phyloP scores from a whole-genome alignment of 306 rosid species.

The Sophora flavescens region DNA sequence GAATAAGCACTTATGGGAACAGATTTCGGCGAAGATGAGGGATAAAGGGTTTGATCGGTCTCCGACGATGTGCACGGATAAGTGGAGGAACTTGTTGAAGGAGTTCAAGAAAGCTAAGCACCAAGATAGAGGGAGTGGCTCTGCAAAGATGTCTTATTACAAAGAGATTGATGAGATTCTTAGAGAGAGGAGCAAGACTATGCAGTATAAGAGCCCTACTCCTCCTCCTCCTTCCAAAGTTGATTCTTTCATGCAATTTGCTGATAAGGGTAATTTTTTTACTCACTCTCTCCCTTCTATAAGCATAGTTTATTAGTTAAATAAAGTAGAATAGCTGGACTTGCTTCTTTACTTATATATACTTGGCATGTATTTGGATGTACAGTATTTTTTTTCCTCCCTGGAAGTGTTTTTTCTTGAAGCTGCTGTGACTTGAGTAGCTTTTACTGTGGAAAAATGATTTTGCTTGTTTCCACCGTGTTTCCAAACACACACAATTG shows the following conservation, averaged over 20 bases:
- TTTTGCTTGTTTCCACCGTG: too few species aligned
- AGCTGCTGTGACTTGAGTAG: too few species aligned
- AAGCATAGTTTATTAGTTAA: too few species aligned
- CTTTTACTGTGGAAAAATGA: too few species aligned
- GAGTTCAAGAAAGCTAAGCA: constrained; percentile 97
- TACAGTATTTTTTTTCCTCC: too few species aligned
- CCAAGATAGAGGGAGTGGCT: constrained; percentile 75
- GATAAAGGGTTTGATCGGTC: constrained; percentile 95
- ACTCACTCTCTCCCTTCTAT: too few species aligned
- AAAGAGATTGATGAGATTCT: constrained; percentile 93
- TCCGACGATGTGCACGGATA: constrained; percentile 96
- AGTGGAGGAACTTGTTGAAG: constrained; percentile 96
- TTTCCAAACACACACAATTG: too few species aligned
- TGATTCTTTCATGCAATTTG: constrained; percentile 83
- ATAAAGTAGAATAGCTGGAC: too few species aligned
- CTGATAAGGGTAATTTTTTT: constrained; percentile 55
- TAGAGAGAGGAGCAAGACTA: constrained; percentile 68
- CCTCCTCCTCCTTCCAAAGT: constrained; percentile 49
- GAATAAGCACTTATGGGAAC: constrained; percentile 95
- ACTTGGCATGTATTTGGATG: too few species aligned
- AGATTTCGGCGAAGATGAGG: constrained; percentile 88
- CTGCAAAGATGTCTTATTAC: constrained; percentile 88
- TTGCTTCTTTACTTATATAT: too few species aligned
- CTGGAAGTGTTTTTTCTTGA: too few species aligned
- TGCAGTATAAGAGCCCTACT: constrained; percentile 63